phyloP scores from a whole-genome alignment of 345 rosid genomes.

The Citrus hindsii region DNA sequence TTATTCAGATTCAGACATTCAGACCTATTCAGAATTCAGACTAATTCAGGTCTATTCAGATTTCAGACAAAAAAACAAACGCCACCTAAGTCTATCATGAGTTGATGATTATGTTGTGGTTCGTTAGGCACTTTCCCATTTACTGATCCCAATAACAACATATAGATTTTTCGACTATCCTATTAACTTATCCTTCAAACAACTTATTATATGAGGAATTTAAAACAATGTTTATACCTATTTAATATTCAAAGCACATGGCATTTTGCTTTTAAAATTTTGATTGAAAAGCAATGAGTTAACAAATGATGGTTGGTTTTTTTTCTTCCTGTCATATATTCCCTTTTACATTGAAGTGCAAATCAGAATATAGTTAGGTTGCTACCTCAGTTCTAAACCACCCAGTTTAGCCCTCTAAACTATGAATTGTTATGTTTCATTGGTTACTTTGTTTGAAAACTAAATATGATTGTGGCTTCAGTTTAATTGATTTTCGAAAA shows the following conservation, averaged over 20 bases:
- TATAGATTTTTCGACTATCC: background rate
- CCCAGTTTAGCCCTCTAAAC: background rate
- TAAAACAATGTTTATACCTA: background rate
- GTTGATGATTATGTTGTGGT: conserved; percentile 78
- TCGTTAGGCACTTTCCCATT: conserved; percentile 51
- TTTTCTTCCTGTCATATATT: background rate
- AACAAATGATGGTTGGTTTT: background rate
- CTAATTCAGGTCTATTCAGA: no score
- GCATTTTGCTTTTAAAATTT: background rate
- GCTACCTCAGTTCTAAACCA: background rate
- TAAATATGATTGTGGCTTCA: background rate
- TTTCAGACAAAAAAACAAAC: no score
- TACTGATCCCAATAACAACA: background rate
- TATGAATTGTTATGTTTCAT: background rate
- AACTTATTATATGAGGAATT: background rate
- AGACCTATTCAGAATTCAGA: no score
- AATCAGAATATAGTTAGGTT: background rate
- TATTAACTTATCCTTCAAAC: no score
- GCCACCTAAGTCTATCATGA: conserved; percentile 49
- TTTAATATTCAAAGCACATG: background rate
- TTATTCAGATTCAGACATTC: no score
- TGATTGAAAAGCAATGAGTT: background rate
- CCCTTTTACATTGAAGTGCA: background rate
- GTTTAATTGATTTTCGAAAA: background rate
- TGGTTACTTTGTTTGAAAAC: background rate